phyloP scores from a whole-genome alignment of 768 basidiomycete species.

The Kondoa malvinella region DNA sequence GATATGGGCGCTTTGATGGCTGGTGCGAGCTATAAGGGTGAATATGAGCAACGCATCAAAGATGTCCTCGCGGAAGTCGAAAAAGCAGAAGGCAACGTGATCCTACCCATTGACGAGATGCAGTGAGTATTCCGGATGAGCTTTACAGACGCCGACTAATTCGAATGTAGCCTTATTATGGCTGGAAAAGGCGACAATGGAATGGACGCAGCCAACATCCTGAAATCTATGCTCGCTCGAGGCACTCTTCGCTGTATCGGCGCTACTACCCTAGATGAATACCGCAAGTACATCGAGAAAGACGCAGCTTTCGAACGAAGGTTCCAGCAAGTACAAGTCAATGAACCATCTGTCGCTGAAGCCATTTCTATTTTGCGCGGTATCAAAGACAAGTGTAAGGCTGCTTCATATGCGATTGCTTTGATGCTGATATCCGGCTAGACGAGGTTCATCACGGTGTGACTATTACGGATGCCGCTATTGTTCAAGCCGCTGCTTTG shows the following conservation, averaged over 20 bases:
- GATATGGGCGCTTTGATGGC: conserved; percentile 96
- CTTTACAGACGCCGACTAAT: too few relatives aligned
- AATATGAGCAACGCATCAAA: conserved; percentile 94
- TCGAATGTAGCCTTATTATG: conserved; percentile 64
- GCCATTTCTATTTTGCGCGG: conserved; percentile 87
- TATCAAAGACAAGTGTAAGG: conserved; percentile 82
- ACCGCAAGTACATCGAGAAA: conserved; percentile 86
- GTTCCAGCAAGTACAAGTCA: conserved; percentile 49
- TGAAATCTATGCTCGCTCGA: conserved; percentile 70
- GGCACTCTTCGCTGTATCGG: conserved; percentile 65
- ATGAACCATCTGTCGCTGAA: conserved; percentile 73
- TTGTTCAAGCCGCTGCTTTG: conserved; percentile 75
- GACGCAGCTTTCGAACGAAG: conserved; percentile 40
- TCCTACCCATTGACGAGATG: conserved; percentile 82
- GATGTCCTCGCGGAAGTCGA: conserved; percentile 81
- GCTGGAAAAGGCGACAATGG: conserved; percentile 46
- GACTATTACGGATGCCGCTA: conserved; percentile 65
- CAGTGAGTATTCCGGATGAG: too few relatives aligned
- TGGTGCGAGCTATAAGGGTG: conserved; percentile 74
- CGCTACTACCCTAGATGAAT: conserved; percentile 76
- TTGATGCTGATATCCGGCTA: too few relatives aligned
- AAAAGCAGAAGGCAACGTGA: conserved; percentile 60
- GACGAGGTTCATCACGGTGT: conserved; percentile 82
- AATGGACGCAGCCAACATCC: conserved; percentile 46
- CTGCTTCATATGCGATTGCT: too few relatives aligned